Evolutionary conservation across 257 asterid species (phyloP), one percentile per base, ranked within the genome.

Genomic region (Ilex asprella): DNA sequence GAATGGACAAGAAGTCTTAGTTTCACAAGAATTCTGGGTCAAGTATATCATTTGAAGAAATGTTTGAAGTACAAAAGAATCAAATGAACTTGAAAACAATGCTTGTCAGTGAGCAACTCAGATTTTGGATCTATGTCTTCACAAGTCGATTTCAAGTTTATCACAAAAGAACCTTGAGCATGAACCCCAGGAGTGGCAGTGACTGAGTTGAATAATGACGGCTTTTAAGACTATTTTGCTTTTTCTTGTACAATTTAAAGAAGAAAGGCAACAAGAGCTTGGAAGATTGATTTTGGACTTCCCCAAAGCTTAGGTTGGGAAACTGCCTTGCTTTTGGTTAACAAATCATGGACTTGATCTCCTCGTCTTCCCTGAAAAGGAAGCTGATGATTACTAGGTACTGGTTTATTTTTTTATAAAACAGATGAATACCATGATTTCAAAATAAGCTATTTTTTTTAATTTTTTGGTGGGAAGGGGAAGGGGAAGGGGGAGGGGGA

Each of bases 181-280:
- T 46, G 52, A 14, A 14, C n/a, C n/a, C 15, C 52, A 10, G n/a
- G 52, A 46, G 52, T 10, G 47, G n/a, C 15, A 46, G 52, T 10
- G 52, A 46, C 4, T 10, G 52, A 46, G 14, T 10, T 10, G n/a
- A 14, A 14, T 35, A 35, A 35, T 35, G 5, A 35, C 2, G 41
- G 8, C 7, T 35, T 35, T 47, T 51, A 30, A 62, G 55, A 35
- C 60, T 2, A 58, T 56, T 59, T 56, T 63, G 12, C 21, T 52
- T 56, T 16, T 43, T 46, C 10, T 30, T 27, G 14, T 50, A 52
- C 50, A 50, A 59, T 56, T 68, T 70, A 86, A 39, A 88, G 81
- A 61, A 86, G 86, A 67, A 88, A 78, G 52, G 97, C 80, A 64
- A 73, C 71, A 39, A 92, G 79, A 67, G 98, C 98, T 74, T 84